Percentiles rank a stretch among this genome's conserved stretches.
Conservation (phyloP, 352 stramenopile genomes). For the Phytophthora sp. region DNA sequence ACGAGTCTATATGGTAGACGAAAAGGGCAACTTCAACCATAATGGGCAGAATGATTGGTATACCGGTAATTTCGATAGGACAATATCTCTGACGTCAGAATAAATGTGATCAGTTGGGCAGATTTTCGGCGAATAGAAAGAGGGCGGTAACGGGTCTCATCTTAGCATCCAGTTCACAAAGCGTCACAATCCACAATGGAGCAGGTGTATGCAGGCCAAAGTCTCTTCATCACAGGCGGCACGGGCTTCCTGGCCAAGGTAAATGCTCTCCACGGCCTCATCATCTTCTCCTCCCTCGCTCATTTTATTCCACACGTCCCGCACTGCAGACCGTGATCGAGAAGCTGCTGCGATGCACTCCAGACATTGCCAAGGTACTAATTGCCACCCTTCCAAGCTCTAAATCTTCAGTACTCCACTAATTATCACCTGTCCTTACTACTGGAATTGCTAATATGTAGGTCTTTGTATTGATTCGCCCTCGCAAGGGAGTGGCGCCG, state of each 20-base stretch:
- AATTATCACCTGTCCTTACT: not conserved
- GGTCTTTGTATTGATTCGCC: slow-evolving; percentile 81
- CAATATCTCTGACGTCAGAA: no score
- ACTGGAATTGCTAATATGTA: slow-evolving; percentile 21
- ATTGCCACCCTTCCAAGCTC: not conserved
- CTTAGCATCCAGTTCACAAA: slow-evolving; percentile 21
- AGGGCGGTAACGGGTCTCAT: no score
- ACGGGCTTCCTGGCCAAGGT: slow-evolving; percentile 90
- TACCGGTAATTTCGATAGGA: no score
- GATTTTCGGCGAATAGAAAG: no score
- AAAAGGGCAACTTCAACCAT: slow-evolving; percentile 9
- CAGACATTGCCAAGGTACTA: slow-evolving; percentile 57
- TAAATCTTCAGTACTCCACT: not conserved
- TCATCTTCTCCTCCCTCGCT: slow-evolving; percentile 3
- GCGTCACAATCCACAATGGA: slow-evolving; percentile 45
- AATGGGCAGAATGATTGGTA: no score
- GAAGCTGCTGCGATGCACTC: slow-evolving; percentile 77
- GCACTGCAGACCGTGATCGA: slow-evolving; percentile 67
- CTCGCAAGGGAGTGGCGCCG: slow-evolving; percentile 71
- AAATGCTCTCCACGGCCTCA: not conserved
- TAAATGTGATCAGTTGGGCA: no score
- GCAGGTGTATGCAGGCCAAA: slow-evolving; percentile 61
- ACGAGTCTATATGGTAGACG: no score
- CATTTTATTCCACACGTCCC: not conserved
- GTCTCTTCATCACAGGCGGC: slow-evolving; percentile 85